Conservation (phyloP, 495 filamentous ascomycete genomes). For the Penicillium lividum region DNA sequence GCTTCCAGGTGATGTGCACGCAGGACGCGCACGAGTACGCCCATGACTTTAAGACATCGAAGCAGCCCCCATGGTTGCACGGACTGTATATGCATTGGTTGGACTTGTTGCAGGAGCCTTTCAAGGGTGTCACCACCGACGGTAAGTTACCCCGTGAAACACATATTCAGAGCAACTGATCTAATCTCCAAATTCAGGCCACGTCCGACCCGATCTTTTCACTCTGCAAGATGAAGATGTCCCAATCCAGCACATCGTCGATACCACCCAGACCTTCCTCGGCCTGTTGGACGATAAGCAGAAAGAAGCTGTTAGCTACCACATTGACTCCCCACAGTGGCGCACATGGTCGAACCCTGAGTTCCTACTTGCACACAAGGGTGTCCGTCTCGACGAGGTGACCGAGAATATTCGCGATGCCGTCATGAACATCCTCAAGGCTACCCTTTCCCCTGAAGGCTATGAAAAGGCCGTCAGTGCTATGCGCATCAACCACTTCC, state of each 20-base stretch:
- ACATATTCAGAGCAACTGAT: not conserved
- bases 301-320: constrained; percentile 48
- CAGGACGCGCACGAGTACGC: constrained; percentile 68
- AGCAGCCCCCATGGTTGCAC: constrained; percentile 67
- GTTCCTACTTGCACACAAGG: constrained; percentile 62
- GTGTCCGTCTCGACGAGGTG: constrained; percentile 65
- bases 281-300: constrained; percentile 48
- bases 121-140: constrained; percentile 69
- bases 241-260: constrained; percentile 56
- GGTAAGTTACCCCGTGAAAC: constrained; percentile 40
- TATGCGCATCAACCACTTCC: constrained; percentile 78
- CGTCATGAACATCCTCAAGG: constrained; percentile 54
- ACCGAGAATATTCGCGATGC: constrained; percentile 39
- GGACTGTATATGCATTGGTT: constrained; percentile 66
- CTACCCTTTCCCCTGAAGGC: constrained; percentile 64
- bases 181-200: constrained; percentile 36
- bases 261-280: constrained; percentile 46
- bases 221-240: constrained; percentile 60
- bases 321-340: constrained; percentile 71
- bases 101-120: constrained; percentile 66
- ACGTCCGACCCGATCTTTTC: constrained; percentile 57
- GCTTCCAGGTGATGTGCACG: constrained; percentile 62
- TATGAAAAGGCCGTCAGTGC: constrained; percentile 68
- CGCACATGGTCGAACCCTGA: constrained; percentile 77
- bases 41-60: constrained; percentile 56